Percentiles rank a stretch among this genome's conserved stretches.
Conservation (phyloP, 2,329 filamentous ascomycete genomes). For the Escovopsis sp. region DNA sequence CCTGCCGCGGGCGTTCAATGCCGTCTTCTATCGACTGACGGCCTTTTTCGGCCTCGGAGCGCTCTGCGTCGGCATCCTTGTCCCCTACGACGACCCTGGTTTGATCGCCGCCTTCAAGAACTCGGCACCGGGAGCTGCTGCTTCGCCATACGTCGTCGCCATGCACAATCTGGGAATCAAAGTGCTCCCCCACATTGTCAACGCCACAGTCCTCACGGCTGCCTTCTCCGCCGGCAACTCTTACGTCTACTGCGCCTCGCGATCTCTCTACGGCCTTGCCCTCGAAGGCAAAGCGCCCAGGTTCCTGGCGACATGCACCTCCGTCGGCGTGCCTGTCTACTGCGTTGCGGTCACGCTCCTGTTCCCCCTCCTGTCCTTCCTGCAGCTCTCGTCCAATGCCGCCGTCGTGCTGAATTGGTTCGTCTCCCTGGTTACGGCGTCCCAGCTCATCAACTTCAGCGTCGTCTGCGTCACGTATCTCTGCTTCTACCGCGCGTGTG, state of each 20-base stretch:
- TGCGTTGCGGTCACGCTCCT: slow-evolving; percentile 51
- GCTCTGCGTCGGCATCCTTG: slow-evolving; percentile 55
- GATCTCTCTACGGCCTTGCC: slow-evolving; percentile 53
- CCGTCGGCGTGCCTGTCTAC: slow-evolving; percentile 56
- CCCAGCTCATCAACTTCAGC: slow-evolving; percentile 59
- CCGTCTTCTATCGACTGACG: slow-evolving; percentile 65
- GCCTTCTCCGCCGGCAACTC: slow-evolving; percentile 55
- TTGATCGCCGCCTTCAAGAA: slow-evolving; percentile 45
- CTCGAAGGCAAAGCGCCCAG: slow-evolving; percentile 52
- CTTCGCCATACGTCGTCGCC: slow-evolving; percentile 51
- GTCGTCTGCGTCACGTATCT: slow-evolving; percentile 58
- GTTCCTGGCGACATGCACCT: slow-evolving; percentile 46
- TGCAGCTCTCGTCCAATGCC: slow-evolving; percentile 52
- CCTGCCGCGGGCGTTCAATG: slow-evolving; percentile 61
- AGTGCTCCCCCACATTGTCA: slow-evolving; percentile 55
- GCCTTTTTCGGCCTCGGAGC: slow-evolving; percentile 64
- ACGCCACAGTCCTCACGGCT: slow-evolving; percentile 54
- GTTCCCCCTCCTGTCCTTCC: slow-evolving; percentile 57
- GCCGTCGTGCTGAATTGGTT: slow-evolving; percentile 61
- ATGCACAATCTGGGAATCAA: slow-evolving; percentile 52
- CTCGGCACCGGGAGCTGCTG: slow-evolving; percentile 50
- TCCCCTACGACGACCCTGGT: slow-evolving; percentile 52
- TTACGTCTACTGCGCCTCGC: slow-evolving; percentile 48
- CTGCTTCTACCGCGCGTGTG: slow-evolving; percentile 54
- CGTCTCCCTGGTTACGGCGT: slow-evolving; percentile 53